Evolutionary conservation across 1,284 basidiomycete genomes (phyloP).

Genomic region (Ceratobasidium sp.): DNA sequence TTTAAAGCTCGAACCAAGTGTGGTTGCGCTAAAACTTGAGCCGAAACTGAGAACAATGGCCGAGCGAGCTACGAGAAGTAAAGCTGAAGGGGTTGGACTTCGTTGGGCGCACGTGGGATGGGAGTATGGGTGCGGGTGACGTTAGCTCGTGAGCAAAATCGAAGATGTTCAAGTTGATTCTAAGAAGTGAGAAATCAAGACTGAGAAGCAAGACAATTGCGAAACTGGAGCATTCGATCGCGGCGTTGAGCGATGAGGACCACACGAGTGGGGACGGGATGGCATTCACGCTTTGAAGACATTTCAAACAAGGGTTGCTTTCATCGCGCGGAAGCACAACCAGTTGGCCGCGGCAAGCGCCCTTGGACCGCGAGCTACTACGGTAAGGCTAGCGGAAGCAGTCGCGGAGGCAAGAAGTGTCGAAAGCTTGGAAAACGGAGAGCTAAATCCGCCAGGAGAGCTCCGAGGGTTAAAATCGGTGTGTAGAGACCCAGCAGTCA

Average conservation of each 20-base stretch:
- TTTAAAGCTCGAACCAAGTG: no score
- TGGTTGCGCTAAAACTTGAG: no score
- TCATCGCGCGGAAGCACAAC: no score
- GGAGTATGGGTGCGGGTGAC: constrained; percentile 38
- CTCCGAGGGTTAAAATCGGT: constrained; percentile 23
- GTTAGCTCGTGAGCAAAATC: constrained; percentile 34
- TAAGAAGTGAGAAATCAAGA: constrained; percentile 15
- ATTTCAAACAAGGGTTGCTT: background rate
- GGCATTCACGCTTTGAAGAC: background rate
- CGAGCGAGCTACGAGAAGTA: no score
- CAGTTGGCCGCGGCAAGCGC: constrained; percentile 17
- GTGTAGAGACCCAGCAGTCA: constrained; percentile 39
- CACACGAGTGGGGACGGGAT: constrained; percentile 23
- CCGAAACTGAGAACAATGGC: no score
- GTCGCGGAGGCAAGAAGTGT: constrained; percentile 26
- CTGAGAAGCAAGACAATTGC: constrained; percentile 22
- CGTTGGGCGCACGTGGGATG: constrained; percentile 41
- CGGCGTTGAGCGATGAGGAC: constrained; percentile 27
- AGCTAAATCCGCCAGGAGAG: constrained; percentile 15
- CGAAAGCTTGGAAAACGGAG: constrained; percentile 35
- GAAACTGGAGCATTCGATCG: constrained; percentile 1
- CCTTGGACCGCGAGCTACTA: constrained; percentile 18
- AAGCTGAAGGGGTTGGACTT: constrained; percentile 40
- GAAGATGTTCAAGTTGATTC: constrained; percentile 9
- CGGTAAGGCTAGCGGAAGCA: constrained; percentile 29